A percentile compares a stretch with the other conserved stretches of the same genome.
Conservation (phyloP, 1,284 basidiomycete species). For the Tranzscheliella williamsii region DNA sequence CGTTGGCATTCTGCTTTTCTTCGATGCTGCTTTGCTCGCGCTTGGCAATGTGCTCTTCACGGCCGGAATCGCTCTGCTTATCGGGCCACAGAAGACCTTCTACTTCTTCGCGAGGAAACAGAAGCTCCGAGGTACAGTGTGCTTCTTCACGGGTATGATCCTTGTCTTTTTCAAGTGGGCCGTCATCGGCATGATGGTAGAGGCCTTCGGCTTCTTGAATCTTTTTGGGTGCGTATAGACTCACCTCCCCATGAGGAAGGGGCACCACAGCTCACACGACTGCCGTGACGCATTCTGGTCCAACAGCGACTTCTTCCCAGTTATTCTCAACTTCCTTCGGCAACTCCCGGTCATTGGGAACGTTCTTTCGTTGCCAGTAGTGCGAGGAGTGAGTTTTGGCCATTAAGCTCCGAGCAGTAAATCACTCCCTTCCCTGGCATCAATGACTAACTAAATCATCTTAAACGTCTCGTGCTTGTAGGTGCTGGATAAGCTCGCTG, state of each 20-base stretch:
- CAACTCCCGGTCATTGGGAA: slow-evolving; percentile 92
- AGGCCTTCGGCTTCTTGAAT: slow-evolving; percentile 83
- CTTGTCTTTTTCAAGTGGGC: slow-evolving; percentile 86
- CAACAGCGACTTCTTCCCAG: slow-evolving; percentile 95
- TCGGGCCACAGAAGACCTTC: slow-evolving; percentile 76
- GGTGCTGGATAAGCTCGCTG: slow-evolving; percentile 62
- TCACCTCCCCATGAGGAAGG: too few species aligned
- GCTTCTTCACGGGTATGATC: slow-evolving; percentile 59
- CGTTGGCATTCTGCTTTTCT: slow-evolving; percentile 91
- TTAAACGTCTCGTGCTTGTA: slow-evolving; percentile 11
- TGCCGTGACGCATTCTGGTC: too few species aligned
- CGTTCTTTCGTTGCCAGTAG: slow-evolving; percentile 75
- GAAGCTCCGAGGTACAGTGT: slow-evolving; percentile 81
- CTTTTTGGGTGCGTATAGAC: slow-evolving; percentile 84
- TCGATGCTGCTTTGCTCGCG: slow-evolving; percentile 94
- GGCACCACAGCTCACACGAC: too few species aligned
- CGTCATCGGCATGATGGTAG: slow-evolving; percentile 87
- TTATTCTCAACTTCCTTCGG: slow-evolving; percentile 90
- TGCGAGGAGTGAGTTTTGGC: slow-evolving; percentile 58
- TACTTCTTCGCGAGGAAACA: slow-evolving; percentile 96
- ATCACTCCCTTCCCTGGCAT: background rate
- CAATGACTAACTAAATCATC: background rate
- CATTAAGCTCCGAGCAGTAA: too few species aligned
- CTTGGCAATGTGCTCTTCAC: slow-evolving; percentile 74
- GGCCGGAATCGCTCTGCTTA: slow-evolving; percentile 58